phyloP scores from a whole-genome alignment of 306 rosid genomes.

The Alnus glutinosa region DNA sequence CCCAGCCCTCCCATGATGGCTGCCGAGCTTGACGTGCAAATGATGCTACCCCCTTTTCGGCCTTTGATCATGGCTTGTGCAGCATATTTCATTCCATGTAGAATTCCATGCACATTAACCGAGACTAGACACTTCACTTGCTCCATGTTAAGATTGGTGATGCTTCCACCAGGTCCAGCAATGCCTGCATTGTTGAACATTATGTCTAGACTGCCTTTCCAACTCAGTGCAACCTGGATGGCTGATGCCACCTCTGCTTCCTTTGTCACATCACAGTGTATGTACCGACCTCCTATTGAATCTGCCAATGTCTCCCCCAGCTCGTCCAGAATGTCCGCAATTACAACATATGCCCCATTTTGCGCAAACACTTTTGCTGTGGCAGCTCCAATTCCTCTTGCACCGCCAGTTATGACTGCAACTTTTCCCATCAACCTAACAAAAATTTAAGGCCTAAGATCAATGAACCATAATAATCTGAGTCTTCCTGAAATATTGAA shows the following conservation, averaged over 20 bases:
- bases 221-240: slow-evolving; percentile 45
- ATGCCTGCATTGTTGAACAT: slow-evolving; percentile 88
- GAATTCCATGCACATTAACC: slow-evolving; percentile 52
- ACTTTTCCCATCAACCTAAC: slow-evolving; percentile 61
- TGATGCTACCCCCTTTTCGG: slow-evolving; percentile 55
- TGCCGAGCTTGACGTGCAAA: slow-evolving; percentile 77
- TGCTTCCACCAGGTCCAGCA: slow-evolving; percentile 57
- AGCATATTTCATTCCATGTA: slow-evolving; percentile 79
- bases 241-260: slow-evolving; percentile 76
- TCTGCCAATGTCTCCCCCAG: slow-evolving; percentile 50
- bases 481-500: too few species aligned
- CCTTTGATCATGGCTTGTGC: slow-evolving; percentile 68
- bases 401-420: slow-evolving; percentile 79
- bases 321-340: slow-evolving; percentile 79
- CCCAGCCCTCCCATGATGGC: slow-evolving; percentile 70
- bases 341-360: slow-evolving; percentile 68
- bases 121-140: slow-evolving; percentile 40
- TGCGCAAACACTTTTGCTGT: slow-evolving; percentile 64
- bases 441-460: not conserved
- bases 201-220: slow-evolving; percentile 74
- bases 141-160: slow-evolving; percentile 55
- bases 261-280: slow-evolving; percentile 76
- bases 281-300: slow-evolving; percentile 56
- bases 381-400: slow-evolving; percentile 88
- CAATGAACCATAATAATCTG: too few species aligned